phyloP scores from a whole-genome alignment of 176 grass and related monocot species.

The Bonia amplexicaulis region DNA sequence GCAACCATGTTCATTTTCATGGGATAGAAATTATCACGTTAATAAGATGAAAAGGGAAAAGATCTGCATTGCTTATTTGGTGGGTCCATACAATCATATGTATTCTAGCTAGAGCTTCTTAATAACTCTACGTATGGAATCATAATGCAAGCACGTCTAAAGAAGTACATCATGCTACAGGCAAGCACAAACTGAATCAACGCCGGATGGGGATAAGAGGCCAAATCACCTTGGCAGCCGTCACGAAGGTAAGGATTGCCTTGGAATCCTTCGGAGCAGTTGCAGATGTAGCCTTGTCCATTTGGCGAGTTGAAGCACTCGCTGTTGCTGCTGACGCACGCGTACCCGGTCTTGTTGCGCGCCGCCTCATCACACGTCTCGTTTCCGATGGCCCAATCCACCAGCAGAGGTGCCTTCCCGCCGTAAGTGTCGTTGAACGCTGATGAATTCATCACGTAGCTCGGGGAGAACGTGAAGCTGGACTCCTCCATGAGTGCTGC shows the following conservation, averaged over 20 bases:
- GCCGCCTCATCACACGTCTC: background rate
- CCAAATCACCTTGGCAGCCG: background rate
- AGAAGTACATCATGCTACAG: too few relatives aligned
- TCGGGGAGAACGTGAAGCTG: background rate
- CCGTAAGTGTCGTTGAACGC: background rate
- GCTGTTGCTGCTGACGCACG: background rate
- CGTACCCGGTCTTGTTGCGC: background rate
- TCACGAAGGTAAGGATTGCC: background rate
- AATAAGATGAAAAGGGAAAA: too few relatives aligned
- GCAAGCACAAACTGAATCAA: too few relatives aligned
- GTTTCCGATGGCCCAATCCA: constrained; percentile 36
- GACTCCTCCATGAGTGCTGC: constrained; percentile 8
- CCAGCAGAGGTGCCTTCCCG: background rate
- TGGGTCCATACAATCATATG: too few relatives aligned
- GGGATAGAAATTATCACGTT: too few relatives aligned
- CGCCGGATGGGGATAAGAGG: too few relatives aligned
- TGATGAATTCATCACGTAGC: background rate
- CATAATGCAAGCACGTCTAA: too few relatives aligned
- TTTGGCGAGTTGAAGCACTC: background rate
- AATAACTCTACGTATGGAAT: too few relatives aligned
- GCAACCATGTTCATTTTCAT: too few relatives aligned
- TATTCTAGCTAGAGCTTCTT: too few relatives aligned
- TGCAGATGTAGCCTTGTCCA: constrained; percentile 22
- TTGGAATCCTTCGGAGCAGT: background rate
- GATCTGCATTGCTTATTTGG: too few relatives aligned